Conservation (phyloP, 148 eudicot genomes). For the Vaccinium vitisidaea region DNA sequence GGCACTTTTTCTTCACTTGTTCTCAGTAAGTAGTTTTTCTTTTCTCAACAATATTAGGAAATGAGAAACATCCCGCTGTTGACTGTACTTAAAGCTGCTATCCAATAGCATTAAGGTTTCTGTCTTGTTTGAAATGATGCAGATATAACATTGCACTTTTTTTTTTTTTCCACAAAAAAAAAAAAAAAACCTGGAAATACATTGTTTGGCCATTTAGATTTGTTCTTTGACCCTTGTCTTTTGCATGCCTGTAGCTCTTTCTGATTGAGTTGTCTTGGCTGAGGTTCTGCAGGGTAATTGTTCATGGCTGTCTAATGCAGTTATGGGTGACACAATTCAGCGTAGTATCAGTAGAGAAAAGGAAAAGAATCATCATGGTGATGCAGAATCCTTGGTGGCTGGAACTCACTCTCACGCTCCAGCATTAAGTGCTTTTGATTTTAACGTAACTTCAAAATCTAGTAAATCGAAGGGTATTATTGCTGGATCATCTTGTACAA, state of each 20-base stretch:
- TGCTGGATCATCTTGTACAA: conserved; percentile 16
- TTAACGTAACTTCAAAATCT: conserved; percentile 17
- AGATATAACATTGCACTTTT: neutral
- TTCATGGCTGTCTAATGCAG: conserved; percentile 23
- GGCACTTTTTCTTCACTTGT: neutral
- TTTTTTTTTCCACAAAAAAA: neutral
- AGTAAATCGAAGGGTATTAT: conserved; percentile 22
- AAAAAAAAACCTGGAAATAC: neutral
- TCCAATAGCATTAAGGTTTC: neutral
- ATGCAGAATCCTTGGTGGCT: conserved; percentile 23
- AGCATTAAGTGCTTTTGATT: conserved; percentile 21
- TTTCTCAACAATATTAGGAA: neutral
- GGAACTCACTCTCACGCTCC: conserved; percentile 10
- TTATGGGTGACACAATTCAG: conserved; percentile 14
- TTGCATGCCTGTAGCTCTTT: neutral
- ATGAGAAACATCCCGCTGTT: neutral
- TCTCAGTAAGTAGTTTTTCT: neutral
- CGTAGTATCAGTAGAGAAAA: conserved; percentile 22
- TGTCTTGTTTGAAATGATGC: neutral
- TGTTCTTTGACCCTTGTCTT: neutral
- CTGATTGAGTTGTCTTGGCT: neutral
- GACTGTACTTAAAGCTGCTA: neutral
- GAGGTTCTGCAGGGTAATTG: conserved; percentile 22
- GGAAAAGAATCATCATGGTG: conserved; percentile 23
- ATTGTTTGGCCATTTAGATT: neutral